phyloP scores from a whole-genome alignment of 179 eudicot species.

The Camellia oleifera region DNA sequence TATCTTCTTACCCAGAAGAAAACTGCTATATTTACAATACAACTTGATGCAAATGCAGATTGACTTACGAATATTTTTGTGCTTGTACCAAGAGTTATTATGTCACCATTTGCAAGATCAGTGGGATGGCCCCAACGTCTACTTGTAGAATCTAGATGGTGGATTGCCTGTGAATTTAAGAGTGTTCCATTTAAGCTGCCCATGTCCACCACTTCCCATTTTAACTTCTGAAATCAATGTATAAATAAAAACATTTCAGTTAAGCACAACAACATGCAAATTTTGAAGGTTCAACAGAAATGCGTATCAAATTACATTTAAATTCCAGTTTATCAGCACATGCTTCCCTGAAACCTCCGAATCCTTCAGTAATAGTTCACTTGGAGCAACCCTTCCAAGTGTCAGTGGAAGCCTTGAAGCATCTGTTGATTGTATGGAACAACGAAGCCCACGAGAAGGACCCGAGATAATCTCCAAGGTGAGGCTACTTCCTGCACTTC shows the following conservation, averaged over 20 bases:
- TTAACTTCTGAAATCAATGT: conserved; percentile 53
- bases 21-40: neutral
- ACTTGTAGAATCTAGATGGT: conserved; percentile 72
- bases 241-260: neutral
- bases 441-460: conserved; percentile 67
- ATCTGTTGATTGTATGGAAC: conserved; percentile 57
- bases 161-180: conserved; percentile 61
- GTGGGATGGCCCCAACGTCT: conserved; percentile 89
- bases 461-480: conserved; percentile 85
- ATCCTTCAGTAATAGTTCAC: conserved; percentile 73
- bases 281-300: neutral
- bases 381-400: conserved; percentile 93
- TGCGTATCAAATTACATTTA: conserved; percentile 46
- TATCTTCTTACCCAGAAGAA: neutral
- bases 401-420: conserved; percentile 81
- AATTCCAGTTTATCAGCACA: conserved; percentile 87
- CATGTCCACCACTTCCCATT: conserved; percentile 97
- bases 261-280: neutral
- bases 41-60: neutral
- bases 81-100: conserved; percentile 85
- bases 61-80: conserved; percentile 70
- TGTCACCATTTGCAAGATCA: conserved; percentile 81
- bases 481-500: conserved; percentile 89
- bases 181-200: conserved; percentile 98
- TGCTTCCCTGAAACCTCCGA: conserved; percentile 98